Conservation (phyloP, 2,329 filamentous ascomycete genomes). For the Aspergillus pseudoglaucus region DNA sequence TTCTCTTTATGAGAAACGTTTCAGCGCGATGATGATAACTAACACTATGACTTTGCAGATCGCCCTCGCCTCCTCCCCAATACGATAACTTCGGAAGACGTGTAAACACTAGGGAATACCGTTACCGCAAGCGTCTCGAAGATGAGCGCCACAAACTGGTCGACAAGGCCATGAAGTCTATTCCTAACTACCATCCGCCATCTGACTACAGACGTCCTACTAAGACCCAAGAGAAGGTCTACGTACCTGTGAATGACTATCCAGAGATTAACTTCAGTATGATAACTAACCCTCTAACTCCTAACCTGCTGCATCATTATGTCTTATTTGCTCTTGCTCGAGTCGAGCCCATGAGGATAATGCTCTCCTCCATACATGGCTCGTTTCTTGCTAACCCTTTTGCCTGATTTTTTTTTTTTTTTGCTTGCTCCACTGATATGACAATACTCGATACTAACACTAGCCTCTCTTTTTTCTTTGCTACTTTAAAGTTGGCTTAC, state of each 20-base stretch:
- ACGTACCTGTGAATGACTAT: conserved; percentile 99
- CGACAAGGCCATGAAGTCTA: conserved; percentile 98
- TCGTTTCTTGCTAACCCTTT: conserved; percentile 39
- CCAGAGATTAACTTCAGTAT: conserved; percentile 99
- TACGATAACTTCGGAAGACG: conserved; percentile 99
- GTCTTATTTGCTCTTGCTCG: conserved; percentile 39
- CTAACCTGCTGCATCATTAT: conserved; percentile 45
- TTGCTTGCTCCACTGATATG: conserved; percentile 23
- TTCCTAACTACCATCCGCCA: conserved; percentile 98
- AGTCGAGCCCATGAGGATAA: conserved; percentile 34
- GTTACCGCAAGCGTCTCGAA: conserved; percentile 95
- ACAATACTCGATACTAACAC: conserved; percentile 70
- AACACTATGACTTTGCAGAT: conserved; percentile 50
- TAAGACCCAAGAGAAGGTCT: conserved; percentile 99
- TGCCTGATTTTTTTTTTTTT: conserved; percentile 14
- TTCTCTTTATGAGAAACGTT: not conserved
- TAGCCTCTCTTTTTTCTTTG: conserved; percentile 72
- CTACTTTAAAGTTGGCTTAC: conserved; percentile 88
- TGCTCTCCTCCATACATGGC: conserved; percentile 17
- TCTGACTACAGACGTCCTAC: conserved; percentile 97
- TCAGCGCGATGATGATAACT: conserved; percentile 1
- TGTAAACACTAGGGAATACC: conserved; percentile 98
- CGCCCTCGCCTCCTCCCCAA: conserved; percentile 88
- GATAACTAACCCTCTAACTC: conserved; percentile 98
- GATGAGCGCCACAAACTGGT: conserved; percentile 98